Base-by-base conservation (phyloP, 257 asterid genomes). In the Solanum rostratum region DNA sequence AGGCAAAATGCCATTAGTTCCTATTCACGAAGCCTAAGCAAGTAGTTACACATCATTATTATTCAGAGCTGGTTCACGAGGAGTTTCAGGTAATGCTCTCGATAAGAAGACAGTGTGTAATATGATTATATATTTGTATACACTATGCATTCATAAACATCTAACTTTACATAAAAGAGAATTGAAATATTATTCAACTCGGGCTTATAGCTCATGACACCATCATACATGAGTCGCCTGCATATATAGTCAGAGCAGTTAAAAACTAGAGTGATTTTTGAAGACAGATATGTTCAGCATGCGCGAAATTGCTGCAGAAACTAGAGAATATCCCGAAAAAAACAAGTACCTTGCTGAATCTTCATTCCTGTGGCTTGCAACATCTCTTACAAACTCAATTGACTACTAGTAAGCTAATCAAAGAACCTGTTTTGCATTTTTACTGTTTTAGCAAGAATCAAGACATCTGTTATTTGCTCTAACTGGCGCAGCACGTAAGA, bases 1-100 rank as follows among this genome's bases (percentile, higher is more conserved):
- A 73, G 99, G 98, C 81, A 89, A 90, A 89, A 50, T 93, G 89
- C 85, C 93, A 79, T 88, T 95, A 19, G 86, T 93, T 83, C 98
- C 97, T 10, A 88, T 94, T 62, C 95, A 94, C 33, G 88, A 92
- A 79, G 89, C 88, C 84, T 91, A 87, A 76, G 45, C 82, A 27
- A 16, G 63, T 16, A 24, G 59, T 24, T 15, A 41, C 20, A 69
- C 18, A 39, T 37, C 37, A 6, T 43, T 71, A 73, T 3, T 73
- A 50, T 4, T 27, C 43, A 46, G 62, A 49, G 62, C 27, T 49
- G 5, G 18, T 49, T 27, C 16, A 46, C 14, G 15, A 7, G 81
- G 20, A 11, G 37, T 71, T 11, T 12, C 55, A 71, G 57, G 62
- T 27, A 76, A 49, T 76, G 45, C 62, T 49, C 16, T 46, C 16